Percentiles rank a stretch among this genome's conserved stretches.
phyloP scores from a whole-genome alignment of 2,329 filamentous ascomycete species.

The Boeremia exigua region DNA sequence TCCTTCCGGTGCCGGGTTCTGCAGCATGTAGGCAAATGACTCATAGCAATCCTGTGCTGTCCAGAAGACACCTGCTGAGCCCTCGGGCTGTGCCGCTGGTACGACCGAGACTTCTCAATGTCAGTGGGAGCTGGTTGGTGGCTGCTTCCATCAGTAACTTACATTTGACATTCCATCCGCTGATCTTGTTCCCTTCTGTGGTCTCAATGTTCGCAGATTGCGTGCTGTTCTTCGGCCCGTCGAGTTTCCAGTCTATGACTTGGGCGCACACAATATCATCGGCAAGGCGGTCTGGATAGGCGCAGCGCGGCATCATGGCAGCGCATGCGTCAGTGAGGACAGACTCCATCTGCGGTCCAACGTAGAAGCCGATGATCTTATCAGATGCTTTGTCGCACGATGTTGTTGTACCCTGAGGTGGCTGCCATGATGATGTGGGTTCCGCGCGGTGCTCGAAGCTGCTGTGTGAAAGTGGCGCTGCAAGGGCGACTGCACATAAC shows the following conservation, averaged over 20 bases:
- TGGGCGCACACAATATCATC: constrained; percentile 24
- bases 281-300: constrained; percentile 25
- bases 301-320: constrained; percentile 37
- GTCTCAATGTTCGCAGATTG: constrained; percentile 28
- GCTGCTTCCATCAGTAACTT: not conserved
- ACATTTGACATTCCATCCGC: constrained; percentile 29
- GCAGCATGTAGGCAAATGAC: constrained; percentile 33
- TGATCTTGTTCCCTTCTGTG: constrained; percentile 22
- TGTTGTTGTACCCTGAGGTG: constrained; percentile 19
- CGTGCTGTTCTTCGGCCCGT: constrained; percentile 22
- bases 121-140: not conserved
- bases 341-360: constrained; percentile 26
- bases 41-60: constrained; percentile 36
- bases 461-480: constrained; percentile 19
- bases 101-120: constrained; percentile 30
- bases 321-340: constrained; percentile 36
- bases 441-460: constrained; percentile 1
- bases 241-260: constrained; percentile 26
- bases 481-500: constrained; percentile 19
- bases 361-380: constrained; percentile 29
- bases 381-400: constrained; percentile 28
- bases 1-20: constrained; percentile 25
- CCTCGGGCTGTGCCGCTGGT: constrained; percentile 24
- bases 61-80: constrained; percentile 30
- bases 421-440: constrained; percentile 20